A percentile compares a stretch with the other conserved stretches of the same genome.
phyloP scores from a whole-genome alignment of 2,329 filamentous ascomycete species.

The Aciculosporium take region DNA sequence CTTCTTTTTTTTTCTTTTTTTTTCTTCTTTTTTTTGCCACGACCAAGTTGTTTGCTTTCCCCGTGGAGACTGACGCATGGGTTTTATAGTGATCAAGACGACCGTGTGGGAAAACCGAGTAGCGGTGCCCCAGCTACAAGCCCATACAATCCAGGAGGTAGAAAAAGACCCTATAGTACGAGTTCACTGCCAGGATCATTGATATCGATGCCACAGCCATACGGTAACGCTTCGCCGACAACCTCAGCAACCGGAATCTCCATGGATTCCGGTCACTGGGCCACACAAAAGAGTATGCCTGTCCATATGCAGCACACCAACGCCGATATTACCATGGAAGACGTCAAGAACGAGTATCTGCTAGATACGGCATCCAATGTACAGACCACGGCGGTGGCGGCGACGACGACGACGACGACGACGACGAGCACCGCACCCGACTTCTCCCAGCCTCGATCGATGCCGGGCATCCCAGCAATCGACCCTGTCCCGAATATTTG shows the following conservation, averaged over 20 bases:
- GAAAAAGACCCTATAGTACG: slow-evolving; percentile 10
- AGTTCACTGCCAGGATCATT: slow-evolving; percentile 7
- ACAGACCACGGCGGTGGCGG: too few relatives aligned
- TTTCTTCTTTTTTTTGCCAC: neutral
- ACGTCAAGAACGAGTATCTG: slow-evolving; percentile 12
- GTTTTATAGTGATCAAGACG: slow-evolving; percentile 12
- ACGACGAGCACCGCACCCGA: slow-evolving; percentile 8
- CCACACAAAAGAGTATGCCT: slow-evolving; percentile 5
- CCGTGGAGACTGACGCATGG: neutral
- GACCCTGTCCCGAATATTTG: slow-evolving; percentile 9
- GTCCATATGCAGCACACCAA: slow-evolving; percentile 7
- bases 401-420: slow-evolving; percentile 8
- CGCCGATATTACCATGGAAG: slow-evolving; percentile 11
- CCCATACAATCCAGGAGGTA: slow-evolving; percentile 3
- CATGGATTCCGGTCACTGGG: slow-evolving; percentile 13
- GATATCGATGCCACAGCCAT: slow-evolving; percentile 5
- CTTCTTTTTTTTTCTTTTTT: neutral
- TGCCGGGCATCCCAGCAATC: slow-evolving; percentile 12
- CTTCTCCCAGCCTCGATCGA: slow-evolving; percentile 12
- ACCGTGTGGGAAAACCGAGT: slow-evolving; percentile 2
- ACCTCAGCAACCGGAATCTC: slow-evolving; percentile 6
- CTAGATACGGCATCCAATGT: slow-evolving; percentile 10
- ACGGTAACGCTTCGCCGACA: slow-evolving; percentile 5
- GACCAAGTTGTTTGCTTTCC: too few relatives aligned
- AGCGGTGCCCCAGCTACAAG: neutral